Percentiles rank a stretch among this genome's conserved stretches.
phyloP scores from a whole-genome alignment of 2,329 filamentous ascomycete species.

The Trichoderma citrinoviride region DNA sequence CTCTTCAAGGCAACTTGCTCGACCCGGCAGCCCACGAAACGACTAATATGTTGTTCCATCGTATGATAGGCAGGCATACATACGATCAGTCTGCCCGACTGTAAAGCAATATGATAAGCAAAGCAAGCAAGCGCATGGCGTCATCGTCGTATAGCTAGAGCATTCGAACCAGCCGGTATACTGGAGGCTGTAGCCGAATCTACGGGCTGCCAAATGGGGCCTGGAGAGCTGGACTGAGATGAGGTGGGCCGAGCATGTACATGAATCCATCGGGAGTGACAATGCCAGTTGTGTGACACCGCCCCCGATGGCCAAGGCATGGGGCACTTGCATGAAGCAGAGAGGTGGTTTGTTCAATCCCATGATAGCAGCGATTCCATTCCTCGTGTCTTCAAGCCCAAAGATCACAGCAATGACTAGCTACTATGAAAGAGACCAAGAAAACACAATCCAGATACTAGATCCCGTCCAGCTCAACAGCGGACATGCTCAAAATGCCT shows the following conservation, averaged over 20 bases:
- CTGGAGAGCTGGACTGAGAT: conserved; percentile 16
- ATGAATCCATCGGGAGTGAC: not conserved
- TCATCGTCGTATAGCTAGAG: not conserved
- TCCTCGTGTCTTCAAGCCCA: not conserved
- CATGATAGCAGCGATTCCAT: not conserved
- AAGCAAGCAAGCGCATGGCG: not conserved
- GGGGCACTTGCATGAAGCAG: not conserved
- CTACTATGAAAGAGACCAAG: not conserved
- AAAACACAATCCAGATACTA: not conserved
- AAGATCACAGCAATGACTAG: not conserved
- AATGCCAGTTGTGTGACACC: not conserved
- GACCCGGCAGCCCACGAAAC: not conserved
- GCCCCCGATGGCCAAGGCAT: not conserved
- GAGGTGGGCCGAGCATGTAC: not conserved
- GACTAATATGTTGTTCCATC: not conserved
- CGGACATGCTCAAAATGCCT: not conserved
- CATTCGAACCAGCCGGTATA: not conserved
- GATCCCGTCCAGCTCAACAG: not conserved
- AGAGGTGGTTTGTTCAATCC: not conserved
- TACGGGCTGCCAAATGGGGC: not conserved
- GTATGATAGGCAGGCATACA: not conserved
- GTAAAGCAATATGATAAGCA: not conserved
- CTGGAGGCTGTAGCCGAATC: not conserved
- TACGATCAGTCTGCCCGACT: no score
- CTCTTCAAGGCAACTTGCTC: not conserved